These are phyloP conservation scores for Podospora tetraspora DNA, from an alignment of 495 filamentous ascomycete genomes.

Conservation along the genomic window DNA sequence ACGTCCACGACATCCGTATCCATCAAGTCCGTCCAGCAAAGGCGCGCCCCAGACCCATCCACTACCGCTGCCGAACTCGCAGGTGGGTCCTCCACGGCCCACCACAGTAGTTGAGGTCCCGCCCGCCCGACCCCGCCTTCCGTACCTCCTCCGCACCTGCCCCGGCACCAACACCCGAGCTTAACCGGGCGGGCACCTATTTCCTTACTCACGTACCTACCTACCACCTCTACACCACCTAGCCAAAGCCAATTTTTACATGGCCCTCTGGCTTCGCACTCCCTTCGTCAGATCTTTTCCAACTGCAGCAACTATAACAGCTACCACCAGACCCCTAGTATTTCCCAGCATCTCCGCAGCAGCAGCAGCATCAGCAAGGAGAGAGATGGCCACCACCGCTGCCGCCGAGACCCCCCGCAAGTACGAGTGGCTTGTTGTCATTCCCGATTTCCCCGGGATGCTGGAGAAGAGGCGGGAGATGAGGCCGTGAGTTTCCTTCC, in stretches of 20 bases:
- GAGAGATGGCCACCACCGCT: slow-evolving; percentile 32
- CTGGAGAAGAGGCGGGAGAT: slow-evolving; percentile 65
- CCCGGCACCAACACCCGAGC: neutral
- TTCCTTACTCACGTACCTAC: neutral
- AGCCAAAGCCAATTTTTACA: neutral
- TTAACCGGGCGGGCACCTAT: neutral
- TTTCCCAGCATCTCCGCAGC: neutral
- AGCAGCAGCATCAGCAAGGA: slow-evolving; percentile 2
- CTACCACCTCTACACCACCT: neutral
- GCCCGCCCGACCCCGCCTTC: neutral
- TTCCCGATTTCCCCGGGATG: slow-evolving; percentile 69
- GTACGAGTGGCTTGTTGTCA: slow-evolving; percentile 80
- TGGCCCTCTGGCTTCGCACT: neutral
- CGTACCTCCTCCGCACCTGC: neutral
- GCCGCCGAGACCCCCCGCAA: slow-evolving; percentile 26
- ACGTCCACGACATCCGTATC: neutral
- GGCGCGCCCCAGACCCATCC: neutral
- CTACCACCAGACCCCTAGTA: neutral
- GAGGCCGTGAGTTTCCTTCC: slow-evolving; percentile 60
- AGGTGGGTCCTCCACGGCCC: too few relatives aligned
- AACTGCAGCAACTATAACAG: neutral
- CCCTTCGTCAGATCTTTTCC: neutral
- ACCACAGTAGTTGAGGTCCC: neutral
- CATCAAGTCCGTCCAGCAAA: neutral
- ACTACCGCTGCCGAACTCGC: neutral